Base-by-base conservation (phyloP, 73 alveolate species). In the Paramecium tetraurelia region DNA sequence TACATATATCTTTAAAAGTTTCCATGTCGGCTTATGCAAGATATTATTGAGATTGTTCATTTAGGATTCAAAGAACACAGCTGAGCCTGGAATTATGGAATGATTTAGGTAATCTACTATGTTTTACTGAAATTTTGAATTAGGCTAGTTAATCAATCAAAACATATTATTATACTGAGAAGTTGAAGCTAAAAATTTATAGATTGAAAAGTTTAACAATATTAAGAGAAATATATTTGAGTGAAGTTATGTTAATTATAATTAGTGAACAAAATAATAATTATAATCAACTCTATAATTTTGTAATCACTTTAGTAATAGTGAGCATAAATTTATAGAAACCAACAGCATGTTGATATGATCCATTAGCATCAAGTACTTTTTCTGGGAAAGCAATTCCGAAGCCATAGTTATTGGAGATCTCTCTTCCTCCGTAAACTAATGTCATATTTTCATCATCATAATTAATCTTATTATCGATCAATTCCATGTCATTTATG, bases 171-270 rank as follows among this genome's bases (percentile, higher is more conserved):
- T 43, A 71, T 46, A 75, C 90, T 22, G 90, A 41, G 90, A 80
- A 2, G 90, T 43, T 76, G 76, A 80, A 18, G 90, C 90, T 22
- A 80, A 46, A 80, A 80, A 80, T 80, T 80, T 80, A 80, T 80
- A 80, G 22, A 44, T 33, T 18, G 90, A 80, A n/a, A n/a, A 27
- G 31, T 27, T 27, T 27, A 27, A 27, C 31, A 2, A 40, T 0
- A 40, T 40, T 40, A 7, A 40, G 16, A 7, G 14, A 7, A 40
- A 40, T 7, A 2, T 40, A 40, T 40, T 40, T 7, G 16, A 40
- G 48, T 40, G 7, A 40, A 6, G 14, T 40, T 40, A 40, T 7
- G 48, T 53, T 53, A 53, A 53, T 53, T 18, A 53, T 18, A 53
- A 53, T 20, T 53, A 53, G n/a, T 22, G 21, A 53, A 53, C 9